Evolutionary conservation across 1,284 basidiomycete genomes (phyloP).

Genomic region (Ustilago tritici): DNA sequence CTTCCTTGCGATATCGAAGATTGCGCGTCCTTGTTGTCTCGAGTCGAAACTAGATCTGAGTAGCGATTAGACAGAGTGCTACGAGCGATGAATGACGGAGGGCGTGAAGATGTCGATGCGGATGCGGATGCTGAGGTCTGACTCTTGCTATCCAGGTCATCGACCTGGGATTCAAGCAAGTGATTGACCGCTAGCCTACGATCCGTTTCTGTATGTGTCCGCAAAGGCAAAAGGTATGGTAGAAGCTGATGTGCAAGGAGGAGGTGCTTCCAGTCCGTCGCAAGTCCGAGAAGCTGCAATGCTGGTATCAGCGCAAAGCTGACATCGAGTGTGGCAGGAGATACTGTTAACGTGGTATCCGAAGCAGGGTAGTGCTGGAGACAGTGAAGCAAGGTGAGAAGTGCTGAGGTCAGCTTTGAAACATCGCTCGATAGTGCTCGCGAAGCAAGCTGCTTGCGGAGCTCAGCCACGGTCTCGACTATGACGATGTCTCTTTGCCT

Average conservation of each 20-base stretch:
- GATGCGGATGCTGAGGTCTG: conserved; percentile 11
- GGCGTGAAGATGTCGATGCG: conserved; percentile 14
- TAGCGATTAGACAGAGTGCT: background rate
- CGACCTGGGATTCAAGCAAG: background rate
- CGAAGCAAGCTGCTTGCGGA: conserved; percentile 23
- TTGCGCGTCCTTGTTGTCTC: background rate
- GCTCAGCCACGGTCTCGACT: conserved; percentile 19
- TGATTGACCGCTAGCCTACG: background rate
- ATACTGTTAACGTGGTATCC: background rate
- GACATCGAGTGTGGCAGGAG: conserved; percentile 10
- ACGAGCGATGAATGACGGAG: conserved; percentile 4
- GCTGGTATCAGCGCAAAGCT: conserved; percentile 48
- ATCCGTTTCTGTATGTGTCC: background rate
- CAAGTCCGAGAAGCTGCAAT: conserved; percentile 41
- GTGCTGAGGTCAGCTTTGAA: conserved; percentile 18
- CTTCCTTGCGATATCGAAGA: background rate
- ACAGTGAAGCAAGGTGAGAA: conserved; percentile 47
- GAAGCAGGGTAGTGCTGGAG: conserved; percentile 34
- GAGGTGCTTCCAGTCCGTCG: conserved; percentile 38
- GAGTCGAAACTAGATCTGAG: background rate
- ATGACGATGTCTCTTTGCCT: conserved; percentile 26
- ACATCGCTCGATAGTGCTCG: conserved; percentile 19
- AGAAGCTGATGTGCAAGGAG: conserved; percentile 42
- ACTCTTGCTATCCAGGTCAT: background rate
- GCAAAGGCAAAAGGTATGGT: conserved; percentile 11